Conservation (phyloP, 768 basidiomycete species). For the Tephrocybe sp. region DNA sequence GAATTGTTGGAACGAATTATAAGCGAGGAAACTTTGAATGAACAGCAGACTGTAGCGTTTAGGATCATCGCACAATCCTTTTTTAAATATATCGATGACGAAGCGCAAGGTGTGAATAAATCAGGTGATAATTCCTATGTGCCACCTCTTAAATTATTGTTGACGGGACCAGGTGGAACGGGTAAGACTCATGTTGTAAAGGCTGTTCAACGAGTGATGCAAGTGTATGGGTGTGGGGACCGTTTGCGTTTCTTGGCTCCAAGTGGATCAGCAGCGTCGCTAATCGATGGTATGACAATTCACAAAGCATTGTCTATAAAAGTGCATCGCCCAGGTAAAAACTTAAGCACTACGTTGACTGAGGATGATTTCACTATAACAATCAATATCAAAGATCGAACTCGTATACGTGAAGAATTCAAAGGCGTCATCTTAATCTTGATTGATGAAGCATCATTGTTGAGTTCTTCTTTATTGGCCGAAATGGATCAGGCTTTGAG, state of each 20-base stretch:
- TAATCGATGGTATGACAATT: too few relatives aligned
- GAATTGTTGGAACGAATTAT: too few relatives aligned
- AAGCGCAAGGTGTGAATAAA: background rate
- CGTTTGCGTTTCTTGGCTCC: constrained; percentile 25
- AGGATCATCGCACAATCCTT: background rate
- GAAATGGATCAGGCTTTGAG: too few relatives aligned
- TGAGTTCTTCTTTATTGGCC: too few relatives aligned
- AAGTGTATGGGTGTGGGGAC: constrained; percentile 17
- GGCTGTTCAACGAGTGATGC: constrained; percentile 23
- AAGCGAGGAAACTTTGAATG: background rate
- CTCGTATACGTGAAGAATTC: constrained; percentile 21
- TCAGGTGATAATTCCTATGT: background rate
- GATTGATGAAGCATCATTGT: constrained; percentile 29
- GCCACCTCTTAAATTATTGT: background rate
- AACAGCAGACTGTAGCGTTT: background rate
- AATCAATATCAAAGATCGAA: too few relatives aligned
- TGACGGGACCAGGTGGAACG: too few relatives aligned
- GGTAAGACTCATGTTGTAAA: too few relatives aligned
- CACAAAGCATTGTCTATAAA: too few relatives aligned
- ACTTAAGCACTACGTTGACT: too few relatives aligned
- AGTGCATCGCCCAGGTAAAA: too few relatives aligned
- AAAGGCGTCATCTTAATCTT: constrained; percentile 22
- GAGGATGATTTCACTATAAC: too few relatives aligned
- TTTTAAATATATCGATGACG: constrained; percentile 3
- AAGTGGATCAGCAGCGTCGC: too few relatives aligned